Percentiles rank a stretch among this genome's conserved stretches.
These are phyloP conservation scores for Castanea mollissima DNA, from an alignment of 306 rosid species.

Conservation along the genomic window DNA sequence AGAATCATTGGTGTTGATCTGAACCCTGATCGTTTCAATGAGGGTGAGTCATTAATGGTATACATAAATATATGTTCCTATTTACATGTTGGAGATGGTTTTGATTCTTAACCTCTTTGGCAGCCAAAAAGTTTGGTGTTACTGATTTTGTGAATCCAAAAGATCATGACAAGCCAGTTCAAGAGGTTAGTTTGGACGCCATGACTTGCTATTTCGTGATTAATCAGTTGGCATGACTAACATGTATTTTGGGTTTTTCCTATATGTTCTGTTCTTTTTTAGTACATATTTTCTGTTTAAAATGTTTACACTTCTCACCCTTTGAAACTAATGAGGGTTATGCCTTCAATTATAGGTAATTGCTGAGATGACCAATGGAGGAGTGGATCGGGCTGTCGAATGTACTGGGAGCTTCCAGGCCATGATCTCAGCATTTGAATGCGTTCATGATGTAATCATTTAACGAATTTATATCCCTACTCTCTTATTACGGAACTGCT, in stretches of 20 bases:
- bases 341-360: conserved; percentile 44
- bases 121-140: conserved; percentile 91
- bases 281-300: too few relatives aligned
- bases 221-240: neutral
- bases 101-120: conserved; percentile 2
- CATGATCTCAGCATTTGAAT: conserved; percentile 86
- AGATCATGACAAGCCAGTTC: conserved; percentile 82
- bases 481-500: neutral
- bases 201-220: neutral
- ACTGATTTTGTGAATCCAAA: conserved; percentile 85
- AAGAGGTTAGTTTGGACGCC: conserved; percentile 44
- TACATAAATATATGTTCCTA: neutral
- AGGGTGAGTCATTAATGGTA: conserved; percentile 34
- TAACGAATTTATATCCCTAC: neutral
- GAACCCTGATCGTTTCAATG: conserved; percentile 63
- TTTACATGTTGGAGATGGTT: conserved; percentile 1
- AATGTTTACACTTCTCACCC: too few relatives aligned
- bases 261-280: too few relatives aligned
- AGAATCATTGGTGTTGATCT: conserved; percentile 89
- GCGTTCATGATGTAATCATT: conserved; percentile 72
- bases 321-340: too few relatives aligned
- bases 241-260: neutral
- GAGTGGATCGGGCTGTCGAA: conserved; percentile 86
- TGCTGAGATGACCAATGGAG: conserved; percentile 80
- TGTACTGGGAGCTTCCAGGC: conserved; percentile 87